Percentiles rank a stretch among this genome's conserved stretches.
phyloP scores from a whole-genome alignment of 106 monocot genomes.

The Chionographis japonica region DNA sequence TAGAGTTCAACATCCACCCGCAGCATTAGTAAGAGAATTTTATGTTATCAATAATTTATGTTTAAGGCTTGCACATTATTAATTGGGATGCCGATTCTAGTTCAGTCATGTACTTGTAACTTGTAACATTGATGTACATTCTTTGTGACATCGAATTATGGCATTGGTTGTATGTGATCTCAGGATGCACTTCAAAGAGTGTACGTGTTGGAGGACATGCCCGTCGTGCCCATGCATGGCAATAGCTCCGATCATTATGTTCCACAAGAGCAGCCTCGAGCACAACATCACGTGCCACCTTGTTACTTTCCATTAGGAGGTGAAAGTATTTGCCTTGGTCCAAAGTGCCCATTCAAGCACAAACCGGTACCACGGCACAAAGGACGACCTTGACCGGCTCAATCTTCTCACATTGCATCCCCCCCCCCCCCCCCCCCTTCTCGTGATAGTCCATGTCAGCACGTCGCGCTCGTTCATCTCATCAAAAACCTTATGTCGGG shows the following conservation, averaged over 20 bases:
- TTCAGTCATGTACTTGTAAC: no score
- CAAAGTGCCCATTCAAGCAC: constrained; percentile 23
- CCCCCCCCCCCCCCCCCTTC: constrained; percentile 4
- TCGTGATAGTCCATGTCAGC: constrained; percentile 27
- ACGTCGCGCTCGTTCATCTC: constrained; percentile 13
- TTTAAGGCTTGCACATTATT: no score
- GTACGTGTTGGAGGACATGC: constrained; percentile 5
- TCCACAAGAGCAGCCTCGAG: constrained; percentile 34
- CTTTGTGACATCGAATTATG: no score
- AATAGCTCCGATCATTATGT: constrained; percentile 24
- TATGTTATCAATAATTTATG: no score
- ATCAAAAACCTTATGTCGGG: constrained; percentile 18
- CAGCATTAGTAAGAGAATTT: no score
- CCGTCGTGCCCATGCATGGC: constrained; percentile 24
- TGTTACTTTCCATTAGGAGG: constrained; percentile 4
- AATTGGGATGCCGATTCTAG: no score
- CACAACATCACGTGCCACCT: constrained; percentile 17
- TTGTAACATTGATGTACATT: no score
- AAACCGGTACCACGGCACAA: constrained; percentile 17
- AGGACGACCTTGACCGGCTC: constrained; percentile 12
- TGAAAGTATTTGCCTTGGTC: constrained; percentile 32
- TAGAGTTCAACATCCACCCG: no score
- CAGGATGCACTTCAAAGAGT: no score
- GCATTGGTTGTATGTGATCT: no score
- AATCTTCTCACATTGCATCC: constrained; percentile 15